Conservation (phyloP, 2,329 filamentous ascomycete genomes). For the Exophiala bonariae region DNA sequence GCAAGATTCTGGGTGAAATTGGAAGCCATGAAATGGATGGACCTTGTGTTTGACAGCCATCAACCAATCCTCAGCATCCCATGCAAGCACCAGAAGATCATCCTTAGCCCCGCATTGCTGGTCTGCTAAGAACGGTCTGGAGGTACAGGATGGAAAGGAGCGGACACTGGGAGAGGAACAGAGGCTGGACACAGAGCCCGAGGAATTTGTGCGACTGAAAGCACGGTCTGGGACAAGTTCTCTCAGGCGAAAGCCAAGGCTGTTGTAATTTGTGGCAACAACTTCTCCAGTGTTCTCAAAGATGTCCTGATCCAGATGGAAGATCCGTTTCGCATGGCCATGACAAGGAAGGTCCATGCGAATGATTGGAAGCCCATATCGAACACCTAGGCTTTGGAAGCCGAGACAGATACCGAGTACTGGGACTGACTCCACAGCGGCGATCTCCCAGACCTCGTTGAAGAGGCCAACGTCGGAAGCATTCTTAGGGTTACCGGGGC, state of each 20-base stretch:
- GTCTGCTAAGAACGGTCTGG: slow-evolving; percentile 38
- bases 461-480: slow-evolving; percentile 81
- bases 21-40: slow-evolving; percentile 81
- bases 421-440: slow-evolving; percentile 62
- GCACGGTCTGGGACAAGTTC: slow-evolving; percentile 4
- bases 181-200: slow-evolving; percentile 14
- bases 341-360: slow-evolving; percentile 73
- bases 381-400: slow-evolving; percentile 76
- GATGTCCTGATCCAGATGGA: slow-evolving; percentile 62
- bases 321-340: slow-evolving; percentile 72
- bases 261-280: slow-evolving; percentile 65
- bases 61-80: slow-evolving; percentile 61
- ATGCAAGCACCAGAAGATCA: slow-evolving; percentile 59
- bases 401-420: slow-evolving; percentile 87
- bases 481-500: slow-evolving; percentile 76
- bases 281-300: slow-evolving; percentile 64
- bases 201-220: slow-evolving; percentile 18
- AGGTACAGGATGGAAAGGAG: slow-evolving; percentile 8
- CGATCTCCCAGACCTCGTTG: slow-evolving; percentile 69
- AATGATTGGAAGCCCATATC: slow-evolving; percentile 66
- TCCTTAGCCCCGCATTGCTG: background rate
- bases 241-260: slow-evolving; percentile 20
- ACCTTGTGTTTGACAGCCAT: slow-evolving; percentile 71
- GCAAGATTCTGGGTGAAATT: slow-evolving; percentile 91
- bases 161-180: slow-evolving; percentile 17